Evolutionary conservation across 2,329 filamentous ascomycete genomes (phyloP).

Genomic region (Alternaria metachromatica): DNA sequence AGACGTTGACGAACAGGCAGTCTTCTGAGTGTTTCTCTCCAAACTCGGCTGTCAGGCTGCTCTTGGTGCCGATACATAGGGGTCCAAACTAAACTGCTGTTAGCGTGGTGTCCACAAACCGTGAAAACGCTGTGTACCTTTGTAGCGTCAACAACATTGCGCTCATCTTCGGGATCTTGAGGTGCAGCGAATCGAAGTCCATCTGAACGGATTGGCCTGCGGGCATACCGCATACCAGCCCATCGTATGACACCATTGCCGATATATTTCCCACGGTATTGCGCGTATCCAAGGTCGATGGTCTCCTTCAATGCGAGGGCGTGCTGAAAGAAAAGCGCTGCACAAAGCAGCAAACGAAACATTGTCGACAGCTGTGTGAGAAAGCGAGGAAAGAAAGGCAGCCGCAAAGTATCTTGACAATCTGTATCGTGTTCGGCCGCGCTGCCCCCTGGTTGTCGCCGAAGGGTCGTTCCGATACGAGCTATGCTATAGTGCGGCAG

Average conservation of each 20-base stretch:
- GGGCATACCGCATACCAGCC: conserved; percentile 76
- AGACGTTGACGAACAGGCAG: conserved; percentile 51
- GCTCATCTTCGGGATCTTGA: conserved; percentile 61
- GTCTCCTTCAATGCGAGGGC: conserved; percentile 46
- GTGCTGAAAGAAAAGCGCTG: conserved; percentile 30
- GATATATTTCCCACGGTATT: conserved; percentile 65
- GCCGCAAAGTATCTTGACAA: background rate
- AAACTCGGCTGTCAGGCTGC: conserved; percentile 33
- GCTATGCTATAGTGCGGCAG: conserved; percentile 1
- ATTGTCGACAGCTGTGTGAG: conserved; percentile 14
- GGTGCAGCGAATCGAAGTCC: conserved; percentile 68
- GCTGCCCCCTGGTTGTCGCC: background rate
- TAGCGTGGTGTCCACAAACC: conserved; percentile 3
- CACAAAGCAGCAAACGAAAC: conserved; percentile 30
- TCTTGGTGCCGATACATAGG: conserved; percentile 40
- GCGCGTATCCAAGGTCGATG: conserved; percentile 71
- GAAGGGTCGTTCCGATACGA: conserved; percentile 3
- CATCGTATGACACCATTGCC: conserved; percentile 70
- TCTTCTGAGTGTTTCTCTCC: conserved; percentile 45
- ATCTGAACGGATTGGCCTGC: conserved; percentile 38
- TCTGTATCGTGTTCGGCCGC: background rate
- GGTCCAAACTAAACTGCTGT: conserved; percentile 37
- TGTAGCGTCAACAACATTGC: conserved; percentile 59
- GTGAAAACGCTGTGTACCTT: conserved; percentile 20
- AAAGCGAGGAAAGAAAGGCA: background rate